These are phyloP conservation scores for Chloris gayana DNA, from an alignment of 176 grass and related monocot genomes.

Conservation along the genomic window DNA sequence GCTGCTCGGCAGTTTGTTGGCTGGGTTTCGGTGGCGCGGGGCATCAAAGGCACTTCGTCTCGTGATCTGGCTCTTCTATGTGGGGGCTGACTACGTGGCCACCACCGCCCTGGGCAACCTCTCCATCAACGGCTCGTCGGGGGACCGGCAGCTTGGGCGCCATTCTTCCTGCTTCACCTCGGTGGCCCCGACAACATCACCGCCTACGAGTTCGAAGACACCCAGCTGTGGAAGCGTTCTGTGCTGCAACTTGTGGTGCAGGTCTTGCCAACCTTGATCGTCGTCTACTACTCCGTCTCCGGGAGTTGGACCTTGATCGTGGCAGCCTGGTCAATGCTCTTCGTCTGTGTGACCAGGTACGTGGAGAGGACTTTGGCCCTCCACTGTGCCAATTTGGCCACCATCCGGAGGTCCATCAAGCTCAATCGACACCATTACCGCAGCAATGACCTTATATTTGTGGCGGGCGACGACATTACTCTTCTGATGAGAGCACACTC, in stretches of 20 bases:
- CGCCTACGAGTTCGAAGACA: slow-evolving; percentile 35
- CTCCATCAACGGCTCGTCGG: neutral
- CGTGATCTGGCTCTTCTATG: slow-evolving; percentile 30
- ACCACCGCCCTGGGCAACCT: slow-evolving; percentile 43
- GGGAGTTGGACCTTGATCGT: neutral
- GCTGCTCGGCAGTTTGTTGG: neutral
- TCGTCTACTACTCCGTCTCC: neutral
- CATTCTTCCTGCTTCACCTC: slow-evolving; percentile 55
- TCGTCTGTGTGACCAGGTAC: slow-evolving; percentile 18
- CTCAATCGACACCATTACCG: neutral
- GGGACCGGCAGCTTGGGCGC: too few relatives aligned
- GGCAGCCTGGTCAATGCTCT: slow-evolving; percentile 6
- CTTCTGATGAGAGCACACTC: neutral
- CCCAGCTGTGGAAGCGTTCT: slow-evolving; percentile 24
- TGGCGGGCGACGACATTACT: too few relatives aligned
- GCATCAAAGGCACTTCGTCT: rapidly evolving
- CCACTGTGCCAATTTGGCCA: neutral
- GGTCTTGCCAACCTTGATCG: neutral
- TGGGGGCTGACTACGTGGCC: slow-evolving; percentile 43
- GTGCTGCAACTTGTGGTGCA: neutral
- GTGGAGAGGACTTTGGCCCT: slow-evolving; percentile 19
- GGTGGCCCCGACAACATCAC: slow-evolving; percentile 52
- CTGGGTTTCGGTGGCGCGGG: neutral
- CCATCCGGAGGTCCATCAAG: slow-evolving; percentile 6
- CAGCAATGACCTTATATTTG: rapidly evolving